These are phyloP conservation scores for Colletotrichum cuscutae DNA, from an alignment of 2,329 filamentous ascomycete species.

Conservation along the genomic window DNA sequence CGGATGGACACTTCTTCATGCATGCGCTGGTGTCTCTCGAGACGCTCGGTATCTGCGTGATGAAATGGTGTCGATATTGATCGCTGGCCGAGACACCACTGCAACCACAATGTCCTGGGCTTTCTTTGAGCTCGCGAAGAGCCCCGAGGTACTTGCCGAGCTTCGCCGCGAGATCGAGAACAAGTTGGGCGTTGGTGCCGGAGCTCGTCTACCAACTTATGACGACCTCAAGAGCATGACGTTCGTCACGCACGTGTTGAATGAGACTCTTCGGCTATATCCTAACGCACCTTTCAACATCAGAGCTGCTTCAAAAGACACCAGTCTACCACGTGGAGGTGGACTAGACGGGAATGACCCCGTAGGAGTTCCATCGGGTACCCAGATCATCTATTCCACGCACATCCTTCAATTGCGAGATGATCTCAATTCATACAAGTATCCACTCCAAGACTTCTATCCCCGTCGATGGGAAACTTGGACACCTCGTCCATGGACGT, in stretches of 20 bases:
- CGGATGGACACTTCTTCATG: conserved; percentile 80
- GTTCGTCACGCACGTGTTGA: conserved; percentile 77
- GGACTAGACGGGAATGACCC: conserved; percentile 59
- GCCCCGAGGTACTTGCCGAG: conserved; percentile 51
- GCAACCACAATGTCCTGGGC: conserved; percentile 59
- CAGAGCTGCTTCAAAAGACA: conserved; percentile 76
- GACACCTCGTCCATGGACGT: conserved; percentile 62
- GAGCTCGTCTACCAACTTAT: conserved; percentile 38
- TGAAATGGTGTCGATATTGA: conserved; percentile 77
- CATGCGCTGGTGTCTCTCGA: conserved; percentile 72
- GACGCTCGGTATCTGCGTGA: conserved; percentile 73
- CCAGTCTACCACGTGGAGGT: conserved; percentile 72
- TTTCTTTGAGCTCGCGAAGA: conserved; percentile 52
- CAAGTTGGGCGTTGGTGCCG: conserved; percentile 58
- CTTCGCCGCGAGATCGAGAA: conserved; percentile 52
- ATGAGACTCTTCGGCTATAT: conserved; percentile 82
- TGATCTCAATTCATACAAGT: not conserved
- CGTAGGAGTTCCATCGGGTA: conserved; percentile 54
- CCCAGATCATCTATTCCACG: conserved; percentile 1
- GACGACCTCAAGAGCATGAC: conserved; percentile 67
- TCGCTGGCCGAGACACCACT: conserved; percentile 67
- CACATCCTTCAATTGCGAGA: conserved; percentile 1
- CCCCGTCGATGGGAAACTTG: conserved; percentile 45
- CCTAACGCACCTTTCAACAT: conserved; percentile 84
- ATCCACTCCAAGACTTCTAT: not conserved